Base-by-base conservation (phyloP, 1,284 basidiomycete genomes). In the Ustilago hordei region DNA sequence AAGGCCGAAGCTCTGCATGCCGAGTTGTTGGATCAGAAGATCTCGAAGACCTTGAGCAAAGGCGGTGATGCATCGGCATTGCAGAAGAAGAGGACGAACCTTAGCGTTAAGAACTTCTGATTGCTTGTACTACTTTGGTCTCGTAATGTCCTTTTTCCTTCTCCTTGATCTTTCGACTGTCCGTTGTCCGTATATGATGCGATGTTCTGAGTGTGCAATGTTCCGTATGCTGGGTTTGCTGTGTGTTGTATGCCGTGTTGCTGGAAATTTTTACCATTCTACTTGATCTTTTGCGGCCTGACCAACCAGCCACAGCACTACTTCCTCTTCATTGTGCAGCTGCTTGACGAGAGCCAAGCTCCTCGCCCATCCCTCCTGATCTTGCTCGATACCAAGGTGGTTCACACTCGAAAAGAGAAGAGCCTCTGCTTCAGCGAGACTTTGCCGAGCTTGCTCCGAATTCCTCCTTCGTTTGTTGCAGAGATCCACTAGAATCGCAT, bases 21-120 rank as follows among this genome's bases (percentile, higher is more conserved):
- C 23, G 79, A 82, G 57, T 31, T 82, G 39, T 65, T 82, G 45
- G 78, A 81, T 45, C 57, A 74, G 59, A 76, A 73, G 59, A 81
- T 81, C 71, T 64, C 67, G 13, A 19, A 70, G 39, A 74, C 69
- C 35, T 45, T 78, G 54, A 78, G 75, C 61, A 48, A 72, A 4
- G 79, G 79, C 36, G 78, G 77, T n/a, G 79, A 81, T 60, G 66
- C 75, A 13, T 43, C 61, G 17, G 64, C 60, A 9, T 56, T 79
- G 7, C 71, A 77, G 74, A 66, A 71, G 66, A 69, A 71, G 56
- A 43, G 70, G 31, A 79, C 78, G 36, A 79, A 78, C 58, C 60
- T 70, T 11, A 74, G 70, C 64, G 64, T 53, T 48, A 78, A 78
- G 55, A 74, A 74, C 67, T 78, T 78, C 50, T 78, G 32, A 64